Evolutionary conservation across 1,284 basidiomycete genomes (phyloP).

Genomic region (Trichosporon faecale): DNA sequence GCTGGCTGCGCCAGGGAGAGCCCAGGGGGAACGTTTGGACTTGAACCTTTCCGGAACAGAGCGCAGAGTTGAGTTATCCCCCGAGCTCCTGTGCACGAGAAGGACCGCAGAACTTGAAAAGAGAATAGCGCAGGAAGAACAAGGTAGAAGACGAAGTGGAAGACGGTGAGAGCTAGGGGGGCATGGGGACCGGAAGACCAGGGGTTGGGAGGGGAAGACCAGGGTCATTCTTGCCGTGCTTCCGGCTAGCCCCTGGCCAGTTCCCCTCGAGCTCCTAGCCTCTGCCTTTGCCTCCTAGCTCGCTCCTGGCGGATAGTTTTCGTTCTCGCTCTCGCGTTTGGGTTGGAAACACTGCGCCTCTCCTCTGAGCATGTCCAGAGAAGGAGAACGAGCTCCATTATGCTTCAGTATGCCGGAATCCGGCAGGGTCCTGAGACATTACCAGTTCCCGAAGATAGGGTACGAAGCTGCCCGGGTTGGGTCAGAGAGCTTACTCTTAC

Average conservation of each 20-base stretch:
- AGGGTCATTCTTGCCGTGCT: background rate
- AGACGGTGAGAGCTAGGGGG: too few relatives aligned
- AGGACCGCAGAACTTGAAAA: background rate
- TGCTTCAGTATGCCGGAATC: background rate
- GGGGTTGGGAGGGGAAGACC: background rate
- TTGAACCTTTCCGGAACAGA: background rate
- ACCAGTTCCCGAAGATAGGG: slow-evolving; percentile 3
- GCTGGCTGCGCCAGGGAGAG: background rate
- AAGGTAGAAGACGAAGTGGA: background rate
- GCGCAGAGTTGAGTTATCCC: too few relatives aligned
- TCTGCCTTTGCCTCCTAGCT: background rate
- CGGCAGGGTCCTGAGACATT: background rate
- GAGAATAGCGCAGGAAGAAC: background rate
- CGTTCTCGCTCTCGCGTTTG: too few relatives aligned
- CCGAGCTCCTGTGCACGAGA: background rate
- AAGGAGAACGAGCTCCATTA: background rate
- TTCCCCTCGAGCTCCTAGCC: too few relatives aligned
- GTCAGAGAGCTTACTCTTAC: background rate
- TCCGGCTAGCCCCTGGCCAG: background rate
- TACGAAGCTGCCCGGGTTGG: background rate
- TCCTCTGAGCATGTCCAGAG: too few relatives aligned
- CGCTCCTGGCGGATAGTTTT: background rate
- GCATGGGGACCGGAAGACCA: background rate
- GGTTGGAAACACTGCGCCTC: background rate
- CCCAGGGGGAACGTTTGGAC: background rate